Evolutionary conservation across 2,329 filamentous ascomycete genomes (phyloP), one percentile per base, ranked within the genome.

Genomic region (Cladosporium oxysporum): DNA sequence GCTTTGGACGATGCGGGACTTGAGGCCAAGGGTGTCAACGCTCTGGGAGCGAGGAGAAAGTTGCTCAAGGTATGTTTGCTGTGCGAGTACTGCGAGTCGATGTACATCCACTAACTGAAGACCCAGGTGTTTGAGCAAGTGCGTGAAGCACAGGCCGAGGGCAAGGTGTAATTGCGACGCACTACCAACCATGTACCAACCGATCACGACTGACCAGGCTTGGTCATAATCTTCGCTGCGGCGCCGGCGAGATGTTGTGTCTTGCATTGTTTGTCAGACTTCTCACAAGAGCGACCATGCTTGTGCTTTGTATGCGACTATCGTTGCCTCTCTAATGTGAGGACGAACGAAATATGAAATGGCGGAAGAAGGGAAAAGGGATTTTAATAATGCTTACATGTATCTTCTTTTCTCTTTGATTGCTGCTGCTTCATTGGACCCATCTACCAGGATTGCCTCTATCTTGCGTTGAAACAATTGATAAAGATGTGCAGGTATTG

Each of bases 1-100:
- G 91, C 95, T 78, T 83, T 99, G 72, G 92, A 97, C 74, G 95
- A 99, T 72, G 93, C 93, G 76, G 93, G 92, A 58, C 83, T 99
- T 69, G 94, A 98, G 80, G 91, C 92, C 29, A 90, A 92, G 62
- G 95, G 95, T 59, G 95, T 99, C 35, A 97, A 97, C 78, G 95
- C 95, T 63, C 86, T 98, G 65, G 95, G 95, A 73, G 95, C 95
- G 21, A 86, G 95, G 72, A 91, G 94, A 77, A 99, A 99, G 86
- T 96, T 99, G 92, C 83, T 99, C 68, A 99, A 99, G 87, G 95
- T 89, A 73, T 77, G 79, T 79, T 31, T 31, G 29, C 29, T 31
- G 29, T 31, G 29, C 29, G 29, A 31, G 5, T 31, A 8, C 29
- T 31, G 29, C 29, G 29, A 31, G 29, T 8, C 29, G 29, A 31